Percentiles rank a stretch among this genome's conserved stretches.
Conservation (phyloP, 805 yeast species). For the Metschnikowia reukaufii region DNA sequence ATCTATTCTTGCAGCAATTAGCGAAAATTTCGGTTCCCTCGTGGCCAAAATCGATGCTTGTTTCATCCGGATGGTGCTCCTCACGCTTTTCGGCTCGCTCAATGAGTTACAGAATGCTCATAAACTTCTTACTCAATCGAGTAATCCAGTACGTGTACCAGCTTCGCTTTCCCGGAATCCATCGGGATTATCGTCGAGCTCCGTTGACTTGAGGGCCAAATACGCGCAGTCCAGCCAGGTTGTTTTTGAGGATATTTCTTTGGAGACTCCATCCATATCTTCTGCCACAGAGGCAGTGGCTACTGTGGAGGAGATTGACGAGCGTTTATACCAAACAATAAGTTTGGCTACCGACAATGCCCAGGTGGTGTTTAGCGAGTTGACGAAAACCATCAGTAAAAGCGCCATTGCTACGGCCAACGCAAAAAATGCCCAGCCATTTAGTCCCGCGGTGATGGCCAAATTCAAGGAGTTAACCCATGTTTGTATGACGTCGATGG, state of each 20-base stretch:
- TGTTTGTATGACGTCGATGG: conserved; percentile 78
- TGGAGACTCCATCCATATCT: conserved; percentile 13
- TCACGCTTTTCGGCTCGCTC: conserved; percentile 54
- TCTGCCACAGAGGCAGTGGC: conserved; percentile 15
- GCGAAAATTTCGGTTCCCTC: conserved; percentile 48
- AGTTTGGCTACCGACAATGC: conserved; percentile 66
- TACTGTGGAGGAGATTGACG: conserved; percentile 52
- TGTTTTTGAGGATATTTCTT: conserved; percentile 7
- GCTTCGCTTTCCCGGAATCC: conserved; percentile 6
- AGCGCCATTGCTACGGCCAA: conserved; percentile 54
- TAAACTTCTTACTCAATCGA: conserved; percentile 30
- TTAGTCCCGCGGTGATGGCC: conserved; percentile 48
- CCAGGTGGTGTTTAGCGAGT: conserved; percentile 71
- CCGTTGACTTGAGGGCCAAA: conserved; percentile 11
- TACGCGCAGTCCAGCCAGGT: conserved; percentile 9
- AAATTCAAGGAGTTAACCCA: conserved; percentile 75
- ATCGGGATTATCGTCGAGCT: conserved; percentile 4
- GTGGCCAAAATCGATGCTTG: conserved; percentile 62
- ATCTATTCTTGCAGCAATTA: conserved; percentile 47
- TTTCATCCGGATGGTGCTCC: conserved; percentile 40
- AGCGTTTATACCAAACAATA: conserved; percentile 63
- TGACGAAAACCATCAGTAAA: conserved; percentile 65
- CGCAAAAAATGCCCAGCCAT: conserved; percentile 20
- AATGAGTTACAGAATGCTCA: conserved; percentile 70
- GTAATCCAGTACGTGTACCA: not conserved